Base-by-base conservation (phyloP, 2,329 filamentous ascomycete genomes). In the Colletotrichum lupini region DNA sequence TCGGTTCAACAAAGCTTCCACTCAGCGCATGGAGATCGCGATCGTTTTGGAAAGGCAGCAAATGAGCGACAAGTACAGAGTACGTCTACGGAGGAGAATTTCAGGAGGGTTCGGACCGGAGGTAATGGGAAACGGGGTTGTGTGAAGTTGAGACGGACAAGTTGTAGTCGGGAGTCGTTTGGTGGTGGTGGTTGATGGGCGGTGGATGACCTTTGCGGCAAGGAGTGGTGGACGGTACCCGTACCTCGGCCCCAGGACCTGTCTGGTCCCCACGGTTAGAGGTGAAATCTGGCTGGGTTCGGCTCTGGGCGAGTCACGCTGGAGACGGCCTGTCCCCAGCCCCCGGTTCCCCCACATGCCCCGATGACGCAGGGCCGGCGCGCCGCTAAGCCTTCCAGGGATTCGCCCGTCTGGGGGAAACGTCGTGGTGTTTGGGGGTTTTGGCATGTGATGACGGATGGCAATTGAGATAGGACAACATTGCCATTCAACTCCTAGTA, bases 391-490 rank as follows among this genome's bases (percentile, higher is more conserved):
- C 71, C 60, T 4, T 61, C 60, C 59, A 42, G 67, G 49, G 57
- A 42, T 61, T 57, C 42, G 71, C 28, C 67, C 67, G 60, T 71
- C 71, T 63, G 71, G 71, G 71, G 67, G 66, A 73, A 64, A 53
- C 53, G 46, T 30, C 67, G 52, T 49, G 60, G 56, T 61, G 46
- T 55, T 58, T n/a, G 5, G 42, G 32, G 19, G 30, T 60, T 70
- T 71, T 73, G 37, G 67, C 71, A 73, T 73, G 71, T 73, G 71
- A 73, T 37, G 70, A n/a, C n/a, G n/a, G 30, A 63, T 65, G 59
- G 66, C 30, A 60, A 59, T 69, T 69, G 42, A 56, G 66, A 64
- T 58, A 46, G 69, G 65, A 68, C 26, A 32, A 42, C 16, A 6
- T 49, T 22, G 52, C 16, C 8, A 49, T 8, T 9, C n/a, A 3